phyloP scores from a whole-genome alignment of 2,329 filamentous ascomycete species.

The Neodidymelliopsis sp. region DNA sequence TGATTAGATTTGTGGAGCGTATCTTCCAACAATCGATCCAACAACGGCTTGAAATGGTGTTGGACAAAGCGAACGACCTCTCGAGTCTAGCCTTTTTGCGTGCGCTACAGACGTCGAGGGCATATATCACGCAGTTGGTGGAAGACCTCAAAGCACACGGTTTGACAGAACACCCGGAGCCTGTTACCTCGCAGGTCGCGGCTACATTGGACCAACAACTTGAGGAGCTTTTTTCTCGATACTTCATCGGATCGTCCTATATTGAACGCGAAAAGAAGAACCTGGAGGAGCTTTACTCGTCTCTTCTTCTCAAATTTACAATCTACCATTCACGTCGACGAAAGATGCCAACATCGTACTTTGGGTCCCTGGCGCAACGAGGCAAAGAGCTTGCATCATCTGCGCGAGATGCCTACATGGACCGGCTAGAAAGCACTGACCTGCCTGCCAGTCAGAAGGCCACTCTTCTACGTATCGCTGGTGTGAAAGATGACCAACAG shows the following conservation, averaged over 20 bases:
- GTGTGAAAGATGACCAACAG: constrained; percentile 75
- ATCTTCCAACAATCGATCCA: constrained; percentile 99
- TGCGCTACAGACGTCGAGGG: constrained; percentile 87
- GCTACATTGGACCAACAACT: constrained; percentile 72
- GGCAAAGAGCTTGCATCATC: constrained; percentile 87
- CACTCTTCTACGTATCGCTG: constrained; percentile 89
- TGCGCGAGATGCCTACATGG: constrained; percentile 89
- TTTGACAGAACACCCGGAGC: constrained; percentile 92
- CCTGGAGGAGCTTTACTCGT: constrained; percentile 85
- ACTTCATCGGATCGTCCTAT: constrained; percentile 70
- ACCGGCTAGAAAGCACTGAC: constrained; percentile 86
- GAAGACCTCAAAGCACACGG: constrained; percentile 95
- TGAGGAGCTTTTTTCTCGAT: constrained; percentile 71
- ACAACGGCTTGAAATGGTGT: constrained; percentile 90
- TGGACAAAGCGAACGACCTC: constrained; percentile 91
- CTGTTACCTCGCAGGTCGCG: constrained; percentile 84
- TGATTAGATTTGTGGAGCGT: constrained; percentile 91
- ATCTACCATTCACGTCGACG: constrained; percentile 91
- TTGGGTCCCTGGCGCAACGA: constrained; percentile 88
- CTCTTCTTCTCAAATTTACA: constrained; percentile 93
- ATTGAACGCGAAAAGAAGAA: constrained; percentile 71
- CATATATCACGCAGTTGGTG: constrained; percentile 84
- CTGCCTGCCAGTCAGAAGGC: constrained; percentile 86
- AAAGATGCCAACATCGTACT: constrained; percentile 89
- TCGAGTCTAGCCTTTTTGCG: constrained; percentile 92